phyloP scores from a whole-genome alignment of 805 yeast species.

The Teunomyces aglyptinius region DNA sequence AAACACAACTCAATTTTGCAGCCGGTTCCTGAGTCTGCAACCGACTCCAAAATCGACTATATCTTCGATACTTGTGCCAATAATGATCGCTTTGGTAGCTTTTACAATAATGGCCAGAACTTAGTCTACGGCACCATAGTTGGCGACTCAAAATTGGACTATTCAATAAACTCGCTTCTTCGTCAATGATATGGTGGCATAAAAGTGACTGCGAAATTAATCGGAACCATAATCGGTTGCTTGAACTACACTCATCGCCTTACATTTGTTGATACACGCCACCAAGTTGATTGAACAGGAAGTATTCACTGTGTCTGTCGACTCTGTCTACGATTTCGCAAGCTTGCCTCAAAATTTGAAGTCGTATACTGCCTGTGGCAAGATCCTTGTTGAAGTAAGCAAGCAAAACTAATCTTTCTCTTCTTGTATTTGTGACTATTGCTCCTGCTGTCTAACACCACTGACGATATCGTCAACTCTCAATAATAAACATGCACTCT shows the following conservation, averaged over 20 bases:
- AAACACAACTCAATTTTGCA: slow-evolving; percentile 34
- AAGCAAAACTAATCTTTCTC: neutral
- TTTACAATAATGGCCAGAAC: slow-evolving; percentile 22
- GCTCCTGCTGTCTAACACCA: slow-evolving; percentile 68
- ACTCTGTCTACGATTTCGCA: slow-evolving; percentile 49
- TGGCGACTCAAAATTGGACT: slow-evolving; percentile 53
- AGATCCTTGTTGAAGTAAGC: slow-evolving; percentile 47
- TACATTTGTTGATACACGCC: slow-evolving; percentile 13
- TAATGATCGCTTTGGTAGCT: slow-evolving; percentile 43
- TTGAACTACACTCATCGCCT: slow-evolving; percentile 28
- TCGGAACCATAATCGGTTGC: slow-evolving; percentile 14
- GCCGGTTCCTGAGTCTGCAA: slow-evolving; percentile 33
- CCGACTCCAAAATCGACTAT: slow-evolving; percentile 48
- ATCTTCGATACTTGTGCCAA: slow-evolving; percentile 69
- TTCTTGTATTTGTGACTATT: slow-evolving; percentile 2
- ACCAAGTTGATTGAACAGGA: slow-evolving; percentile 45
- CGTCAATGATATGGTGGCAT: neutral
- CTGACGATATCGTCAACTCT: slow-evolving; percentile 98
- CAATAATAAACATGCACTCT: slow-evolving; percentile 89
- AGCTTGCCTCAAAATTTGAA: slow-evolving; percentile 44
- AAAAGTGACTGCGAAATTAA: slow-evolving; percentile 3
- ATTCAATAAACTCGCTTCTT: slow-evolving; percentile 10
- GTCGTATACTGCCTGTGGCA: slow-evolving; percentile 59
- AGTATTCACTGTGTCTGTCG: slow-evolving; percentile 47
- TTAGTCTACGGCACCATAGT: slow-evolving; percentile 53